Evolutionary conservation across 768 basidiomycete species (phyloP).

Genomic region (Rhodotorula babjevae): DNA sequence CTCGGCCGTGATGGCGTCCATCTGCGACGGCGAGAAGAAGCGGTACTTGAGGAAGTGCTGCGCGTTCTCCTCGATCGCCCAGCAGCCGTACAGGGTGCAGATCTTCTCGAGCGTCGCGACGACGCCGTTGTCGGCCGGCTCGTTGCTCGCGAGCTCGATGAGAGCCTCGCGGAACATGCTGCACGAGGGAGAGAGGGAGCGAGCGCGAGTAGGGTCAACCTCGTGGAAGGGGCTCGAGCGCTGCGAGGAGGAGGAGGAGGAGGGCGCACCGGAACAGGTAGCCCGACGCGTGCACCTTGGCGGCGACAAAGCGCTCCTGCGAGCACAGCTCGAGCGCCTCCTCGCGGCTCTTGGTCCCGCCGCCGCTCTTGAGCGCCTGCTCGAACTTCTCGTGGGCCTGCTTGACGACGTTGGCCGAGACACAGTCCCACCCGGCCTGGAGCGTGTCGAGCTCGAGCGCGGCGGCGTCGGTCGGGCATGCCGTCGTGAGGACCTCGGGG

Average conservation of each 20-base stretch:
- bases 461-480: constrained; percentile 40
- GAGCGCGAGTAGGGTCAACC: too few species aligned
- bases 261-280: constrained; percentile 47
- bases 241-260: too few species aligned
- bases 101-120: constrained; percentile 45
- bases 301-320: constrained; percentile 50
- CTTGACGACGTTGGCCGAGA: constrained; percentile 49
- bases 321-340: constrained; percentile 51
- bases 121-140: constrained; percentile 43
- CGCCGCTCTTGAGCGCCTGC: constrained; percentile 45
- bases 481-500: constrained; percentile 42
- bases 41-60: constrained; percentile 50
- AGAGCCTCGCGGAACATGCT: constrained; percentile 46
- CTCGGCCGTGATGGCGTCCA: constrained; percentile 41
- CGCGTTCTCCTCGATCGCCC: constrained; percentile 51
- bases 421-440: constrained; percentile 48
- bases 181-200: background rate
- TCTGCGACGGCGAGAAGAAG: constrained; percentile 40
- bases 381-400: constrained; percentile 49
- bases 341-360: constrained; percentile 48
- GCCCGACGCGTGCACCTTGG: constrained; percentile 49
- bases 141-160: constrained; percentile 45
- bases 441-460: constrained; percentile 47
- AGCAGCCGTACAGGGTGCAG: constrained; percentile 49
- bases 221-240: too few species aligned